Evolutionary conservation across 2,329 filamentous ascomycete species (phyloP).

Genomic region (Aspergillus candidus): DNA sequence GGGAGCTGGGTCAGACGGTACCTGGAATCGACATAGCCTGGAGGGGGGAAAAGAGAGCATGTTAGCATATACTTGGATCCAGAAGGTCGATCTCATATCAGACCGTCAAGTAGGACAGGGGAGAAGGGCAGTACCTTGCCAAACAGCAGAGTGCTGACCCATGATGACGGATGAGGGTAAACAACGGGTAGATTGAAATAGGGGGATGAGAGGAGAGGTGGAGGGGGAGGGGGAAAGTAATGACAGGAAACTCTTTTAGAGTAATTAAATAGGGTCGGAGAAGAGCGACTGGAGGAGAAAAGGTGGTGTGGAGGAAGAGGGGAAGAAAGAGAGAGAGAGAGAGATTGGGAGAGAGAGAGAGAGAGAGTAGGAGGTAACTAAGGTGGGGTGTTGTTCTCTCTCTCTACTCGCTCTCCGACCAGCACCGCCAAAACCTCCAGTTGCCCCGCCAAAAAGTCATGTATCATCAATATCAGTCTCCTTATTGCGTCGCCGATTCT

Average conservation of each 20-base stretch:
- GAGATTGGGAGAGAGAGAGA: slow-evolving; percentile 1
- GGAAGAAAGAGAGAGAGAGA: slow-evolving; percentile 3
- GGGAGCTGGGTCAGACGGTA: slow-evolving; percentile 30
- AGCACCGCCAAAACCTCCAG: too few species aligned
- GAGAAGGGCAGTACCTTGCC: slow-evolving; percentile 26
- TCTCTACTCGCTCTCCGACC: too few species aligned
- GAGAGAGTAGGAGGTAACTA: not conserved
- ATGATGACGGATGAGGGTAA: slow-evolving; percentile 21
- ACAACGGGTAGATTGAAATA: slow-evolving; percentile 11
- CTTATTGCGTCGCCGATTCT: too few species aligned
- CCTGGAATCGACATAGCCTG: slow-evolving; percentile 60
- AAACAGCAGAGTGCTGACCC: slow-evolving; percentile 33
- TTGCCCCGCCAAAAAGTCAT: too few species aligned
- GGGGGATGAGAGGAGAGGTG: slow-evolving; percentile 3
- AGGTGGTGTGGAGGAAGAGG: slow-evolving; percentile 5
- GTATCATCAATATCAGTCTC: too few species aligned
- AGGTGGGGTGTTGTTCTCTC: too few species aligned
- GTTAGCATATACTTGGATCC: not conserved
- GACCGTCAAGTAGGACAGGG: not conserved
- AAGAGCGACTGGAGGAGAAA: not conserved
- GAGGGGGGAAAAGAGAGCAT: slow-evolving; percentile 6
- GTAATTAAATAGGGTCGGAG: not conserved
- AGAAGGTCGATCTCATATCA: not conserved
- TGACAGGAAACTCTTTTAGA: too few species aligned
- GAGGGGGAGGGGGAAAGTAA: not conserved